These are phyloP conservation scores for Termitomyces sp. DNA, from an alignment of 768 basidiomycete genomes.

Conservation along the genomic window DNA sequence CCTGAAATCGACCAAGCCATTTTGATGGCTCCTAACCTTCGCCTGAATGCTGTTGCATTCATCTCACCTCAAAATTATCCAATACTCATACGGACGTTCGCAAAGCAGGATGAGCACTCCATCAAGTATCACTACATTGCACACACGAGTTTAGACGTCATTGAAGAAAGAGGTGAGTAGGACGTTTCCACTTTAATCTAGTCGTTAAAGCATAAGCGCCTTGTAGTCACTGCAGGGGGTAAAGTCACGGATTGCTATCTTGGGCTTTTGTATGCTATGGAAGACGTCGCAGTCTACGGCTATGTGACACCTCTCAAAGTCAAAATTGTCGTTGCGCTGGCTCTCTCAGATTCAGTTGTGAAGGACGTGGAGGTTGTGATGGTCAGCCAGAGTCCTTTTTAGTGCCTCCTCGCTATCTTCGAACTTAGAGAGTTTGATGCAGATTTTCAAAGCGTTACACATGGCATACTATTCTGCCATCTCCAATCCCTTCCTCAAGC, in stretches of 20 bases:
- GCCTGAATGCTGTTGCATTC: constrained; percentile 78
- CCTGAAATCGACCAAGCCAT: background rate
- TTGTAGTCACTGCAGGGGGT: constrained; percentile 38
- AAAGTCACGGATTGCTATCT: constrained; percentile 78
- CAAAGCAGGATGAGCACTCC: constrained; percentile 42
- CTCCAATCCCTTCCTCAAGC: constrained; percentile 80
- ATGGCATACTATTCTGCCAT: constrained; percentile 81
- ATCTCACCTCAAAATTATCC: constrained; percentile 81
- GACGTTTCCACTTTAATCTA: background rate
- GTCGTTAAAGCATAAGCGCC: constrained; percentile 2
- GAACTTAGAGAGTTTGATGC: background rate
- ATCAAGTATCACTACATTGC: constrained; percentile 91
- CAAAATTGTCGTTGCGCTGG: constrained; percentile 79
- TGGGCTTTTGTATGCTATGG: constrained; percentile 84
- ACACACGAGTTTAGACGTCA: constrained; percentile 84
- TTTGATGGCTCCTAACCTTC: constrained; percentile 60
- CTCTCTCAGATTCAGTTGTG: constrained; percentile 76
- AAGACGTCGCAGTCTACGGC: constrained; percentile 90
- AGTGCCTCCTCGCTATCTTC: background rate
- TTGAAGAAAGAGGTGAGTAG: constrained; percentile 82
- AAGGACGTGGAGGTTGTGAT: constrained; percentile 73
- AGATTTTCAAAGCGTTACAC: constrained; percentile 89
- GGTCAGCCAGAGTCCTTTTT: constrained; percentile 34
- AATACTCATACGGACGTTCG: constrained; percentile 72
- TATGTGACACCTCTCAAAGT: constrained; percentile 85